A percentile compares a stretch with the other conserved stretches of the same genome.
Conservation (phyloP, 2,329 filamentous ascomycete species). For the Venturia effusa region DNA sequence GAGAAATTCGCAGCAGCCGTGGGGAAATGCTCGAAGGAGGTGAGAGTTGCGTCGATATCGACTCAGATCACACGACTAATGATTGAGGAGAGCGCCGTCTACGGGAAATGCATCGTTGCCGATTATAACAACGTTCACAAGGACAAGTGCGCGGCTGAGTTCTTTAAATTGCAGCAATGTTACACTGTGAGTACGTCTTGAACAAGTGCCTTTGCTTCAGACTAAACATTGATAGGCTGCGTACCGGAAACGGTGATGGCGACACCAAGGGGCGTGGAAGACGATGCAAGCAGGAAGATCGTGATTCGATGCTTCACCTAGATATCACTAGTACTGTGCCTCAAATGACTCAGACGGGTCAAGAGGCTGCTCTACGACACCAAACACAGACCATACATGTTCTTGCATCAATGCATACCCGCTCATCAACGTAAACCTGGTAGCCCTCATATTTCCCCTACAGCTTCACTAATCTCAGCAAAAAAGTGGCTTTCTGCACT, state of each 20-base stretch:
- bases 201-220: not conserved
- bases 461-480: slow-evolving; percentile 65
- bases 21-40: slow-evolving; percentile 56
- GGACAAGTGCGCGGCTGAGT: slow-evolving; percentile 81
- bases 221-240: not conserved
- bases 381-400: not conserved
- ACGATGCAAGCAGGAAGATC: not conserved
- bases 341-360: not conserved
- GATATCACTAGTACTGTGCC: not conserved
- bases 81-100: slow-evolving; percentile 57
- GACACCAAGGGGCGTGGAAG: too few relatives aligned
- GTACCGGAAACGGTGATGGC: not conserved
- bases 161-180: slow-evolving; percentile 76
- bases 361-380: not conserved
- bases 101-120: slow-evolving; percentile 81
- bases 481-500: slow-evolving; percentile 70
- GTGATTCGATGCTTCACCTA: not conserved
- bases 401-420: not conserved
- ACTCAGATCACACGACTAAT: not conserved
- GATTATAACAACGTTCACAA: slow-evolving; percentile 88
- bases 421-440: not conserved
- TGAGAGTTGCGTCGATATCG: slow-evolving; percentile 23
- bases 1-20: slow-evolving; percentile 57
- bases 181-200: slow-evolving; percentile 53
- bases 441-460: slow-evolving; percentile 28